These are phyloP conservation scores for Teratosphaeria zuluensis DNA, from an alignment of 2,329 filamentous ascomycete species.

Conservation along the genomic window DNA sequence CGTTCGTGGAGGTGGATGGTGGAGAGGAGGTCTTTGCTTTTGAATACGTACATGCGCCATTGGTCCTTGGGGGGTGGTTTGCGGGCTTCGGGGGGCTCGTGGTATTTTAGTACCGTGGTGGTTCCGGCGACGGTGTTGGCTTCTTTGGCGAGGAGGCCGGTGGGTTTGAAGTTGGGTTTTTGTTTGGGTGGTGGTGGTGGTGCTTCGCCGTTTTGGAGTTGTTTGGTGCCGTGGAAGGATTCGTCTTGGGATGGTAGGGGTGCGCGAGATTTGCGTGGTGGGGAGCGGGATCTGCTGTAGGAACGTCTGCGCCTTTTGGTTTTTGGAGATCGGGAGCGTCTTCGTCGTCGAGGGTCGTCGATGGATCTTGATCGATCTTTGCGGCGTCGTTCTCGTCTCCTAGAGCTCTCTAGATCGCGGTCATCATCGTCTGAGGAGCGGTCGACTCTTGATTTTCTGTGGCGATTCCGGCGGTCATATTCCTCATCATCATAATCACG, in stretches of 20 bases:
- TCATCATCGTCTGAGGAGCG: background rate
- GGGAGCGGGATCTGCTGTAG: slow-evolving; percentile 25
- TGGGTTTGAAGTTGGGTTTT: slow-evolving; percentile 75
- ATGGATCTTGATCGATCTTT: slow-evolving; percentile 16
- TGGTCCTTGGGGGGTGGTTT: slow-evolving; percentile 68
- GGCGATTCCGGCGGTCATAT: background rate
- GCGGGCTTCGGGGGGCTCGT: slow-evolving; percentile 86
- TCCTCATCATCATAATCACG: background rate
- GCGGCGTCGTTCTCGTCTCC: background rate
- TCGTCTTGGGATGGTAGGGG: slow-evolving; percentile 39
- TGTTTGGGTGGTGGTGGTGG: slow-evolving; percentile 51
- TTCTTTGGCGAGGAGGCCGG: slow-evolving; percentile 75
- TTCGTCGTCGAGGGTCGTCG: slow-evolving; percentile 13
- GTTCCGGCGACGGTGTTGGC: slow-evolving; percentile 74
- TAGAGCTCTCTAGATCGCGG: background rate
- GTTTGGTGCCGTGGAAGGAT: slow-evolving; percentile 28
- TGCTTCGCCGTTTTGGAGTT: slow-evolving; percentile 4
- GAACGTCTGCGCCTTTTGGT: slow-evolving; percentile 27
- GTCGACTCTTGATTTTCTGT: background rate
- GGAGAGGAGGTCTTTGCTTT: slow-evolving; percentile 65
- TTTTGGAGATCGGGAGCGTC: slow-evolving; percentile 18
- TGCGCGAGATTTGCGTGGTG: slow-evolving; percentile 32
- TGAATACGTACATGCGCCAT: slow-evolving; percentile 93
- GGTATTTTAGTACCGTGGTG: slow-evolving; percentile 80
- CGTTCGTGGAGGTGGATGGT: slow-evolving; percentile 66